Evolutionary conservation across 352 stramenopile genomes (phyloP).

Genomic region (Phytophthora tubulina): DNA sequence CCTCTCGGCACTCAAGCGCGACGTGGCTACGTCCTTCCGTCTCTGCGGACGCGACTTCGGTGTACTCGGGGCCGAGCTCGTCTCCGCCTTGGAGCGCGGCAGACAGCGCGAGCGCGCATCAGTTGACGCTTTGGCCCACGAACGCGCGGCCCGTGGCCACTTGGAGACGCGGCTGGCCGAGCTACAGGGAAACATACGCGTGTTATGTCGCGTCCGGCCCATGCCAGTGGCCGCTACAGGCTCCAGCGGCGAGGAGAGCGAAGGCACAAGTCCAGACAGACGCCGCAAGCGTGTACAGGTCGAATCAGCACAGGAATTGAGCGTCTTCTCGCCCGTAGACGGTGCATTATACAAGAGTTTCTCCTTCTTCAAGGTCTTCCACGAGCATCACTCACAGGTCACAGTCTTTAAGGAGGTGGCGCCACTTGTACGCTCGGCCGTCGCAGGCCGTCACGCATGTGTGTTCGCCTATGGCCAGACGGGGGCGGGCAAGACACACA

Average conservation of each 20-base stretch:
- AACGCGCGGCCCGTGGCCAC: conserved; percentile 52
- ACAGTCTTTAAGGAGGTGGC: conserved; percentile 94
- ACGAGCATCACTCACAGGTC: conserved; percentile 79
- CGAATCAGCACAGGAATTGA: conserved; percentile 45
- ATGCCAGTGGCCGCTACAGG: background rate
- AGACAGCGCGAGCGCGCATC: conserved; percentile 49
- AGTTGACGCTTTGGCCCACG: conserved; percentile 55
- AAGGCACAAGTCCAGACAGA: conserved; percentile 28
- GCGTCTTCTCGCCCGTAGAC: conserved; percentile 52
- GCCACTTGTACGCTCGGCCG: conserved; percentile 87
- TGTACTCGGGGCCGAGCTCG: conserved; percentile 69
- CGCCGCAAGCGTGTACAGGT: conserved; percentile 44
- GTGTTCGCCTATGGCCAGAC: conserved; percentile 97
- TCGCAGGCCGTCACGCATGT: conserved; percentile 94
- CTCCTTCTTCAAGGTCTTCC: conserved; percentile 89
- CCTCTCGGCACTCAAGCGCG: conserved; percentile 60
- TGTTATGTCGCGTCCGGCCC: conserved; percentile 85
- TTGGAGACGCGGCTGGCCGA: conserved; percentile 62
- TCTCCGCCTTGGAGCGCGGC: conserved; percentile 52
- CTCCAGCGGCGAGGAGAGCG: conserved; percentile 39
- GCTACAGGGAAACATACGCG: conserved; percentile 71
- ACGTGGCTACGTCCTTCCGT: conserved; percentile 75
- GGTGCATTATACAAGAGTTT: conserved; percentile 80
- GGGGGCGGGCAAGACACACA: conserved; percentile 47
- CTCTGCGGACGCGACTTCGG: conserved; percentile 79